Evolutionary conservation across 257 asterid genomes (phyloP).

Genomic region (Penstemon newberryi): DNA sequence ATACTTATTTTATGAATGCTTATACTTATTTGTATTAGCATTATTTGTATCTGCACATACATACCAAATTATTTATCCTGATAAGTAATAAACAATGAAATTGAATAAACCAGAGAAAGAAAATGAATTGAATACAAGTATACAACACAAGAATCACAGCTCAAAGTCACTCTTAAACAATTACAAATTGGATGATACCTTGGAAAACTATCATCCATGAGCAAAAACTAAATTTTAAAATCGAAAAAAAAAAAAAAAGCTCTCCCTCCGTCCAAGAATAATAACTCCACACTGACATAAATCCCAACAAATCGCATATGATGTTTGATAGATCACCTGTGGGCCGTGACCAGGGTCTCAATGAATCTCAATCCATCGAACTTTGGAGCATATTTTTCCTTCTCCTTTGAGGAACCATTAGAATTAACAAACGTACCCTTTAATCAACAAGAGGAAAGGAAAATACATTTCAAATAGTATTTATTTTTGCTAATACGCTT

Average conservation of each 20-base stretch:
- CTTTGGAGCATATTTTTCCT: constrained; percentile 46
- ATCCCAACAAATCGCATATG: too few relatives aligned
- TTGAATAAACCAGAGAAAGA: neutral
- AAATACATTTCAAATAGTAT: neutral
- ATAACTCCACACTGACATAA: neutral
- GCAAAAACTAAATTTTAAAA: neutral
- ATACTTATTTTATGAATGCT: too few relatives aligned
- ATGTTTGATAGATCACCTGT: constrained; percentile 38
- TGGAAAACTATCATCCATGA: constrained; percentile 21
- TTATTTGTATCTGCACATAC: too few relatives aligned
- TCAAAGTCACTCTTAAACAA: neutral
- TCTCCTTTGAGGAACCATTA: neutral
- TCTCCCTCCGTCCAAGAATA: neutral
- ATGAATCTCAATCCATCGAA: constrained; percentile 65
- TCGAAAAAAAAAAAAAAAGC: neutral
- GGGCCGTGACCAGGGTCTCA: constrained; percentile 61
- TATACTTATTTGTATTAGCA: too few relatives aligned
- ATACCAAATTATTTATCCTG: too few relatives aligned
- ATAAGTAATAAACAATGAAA: neutral
- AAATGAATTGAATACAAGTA: neutral
- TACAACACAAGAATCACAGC: neutral
- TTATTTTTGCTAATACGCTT: neutral
- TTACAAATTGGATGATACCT: neutral
- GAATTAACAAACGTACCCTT: constrained; percentile 32
- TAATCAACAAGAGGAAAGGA: constrained; percentile 3